Base-by-base conservation (phyloP, 1,284 basidiomycete species). In the Microbotryum intermedium region DNA sequence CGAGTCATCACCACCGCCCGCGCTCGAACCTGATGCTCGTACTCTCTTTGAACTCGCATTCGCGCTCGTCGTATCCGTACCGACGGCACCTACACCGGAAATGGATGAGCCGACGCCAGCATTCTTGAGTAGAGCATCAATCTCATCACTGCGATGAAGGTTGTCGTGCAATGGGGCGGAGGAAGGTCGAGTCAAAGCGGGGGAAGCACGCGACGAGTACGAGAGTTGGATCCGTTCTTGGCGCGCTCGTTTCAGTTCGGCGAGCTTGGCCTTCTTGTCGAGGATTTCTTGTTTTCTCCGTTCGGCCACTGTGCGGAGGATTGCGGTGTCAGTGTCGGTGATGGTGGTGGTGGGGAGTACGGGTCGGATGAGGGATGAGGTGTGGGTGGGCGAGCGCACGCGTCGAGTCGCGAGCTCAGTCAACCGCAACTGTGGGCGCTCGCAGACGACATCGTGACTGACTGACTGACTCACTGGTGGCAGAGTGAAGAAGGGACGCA, bases 231-330 rank as follows among this genome's bases (percentile, higher is more conserved):
- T 18, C 16, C 87, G 79, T 63, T 85, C 83, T 50, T 82, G 82
- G 46, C 88, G 77, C 45, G 83, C 85, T 71, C 84, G 82, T 61
- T 86, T 81, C 30, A 92, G 79, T 65, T 92, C 89, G 51, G 84
- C 89, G 47, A 97, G 84, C 75, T 91, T 92, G 8, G 84, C 83
- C 61, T 86, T 80, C 77, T 97, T 98, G 46, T 86, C 88, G 76
- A 93, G 90, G 64, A 97, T 89, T 77, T 97, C 92, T 1, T 59
- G 59, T 3, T 55, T 46, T 9, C 62, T 30, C 1, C 62, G 56
- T 48, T 64, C 59, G 21, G 42, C 30, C 60, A 61, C 50, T 51
- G 42, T 3, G 10, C 4, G 26, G 10, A 13, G 44, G 10, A n/a
- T 3, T 28, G 39, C 6, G 4, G 6, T 39, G 16, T 39, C 6